Evolutionary conservation across 1,284 basidiomycete species (phyloP).

Genomic region (Crucibulum parvulum): DNA sequence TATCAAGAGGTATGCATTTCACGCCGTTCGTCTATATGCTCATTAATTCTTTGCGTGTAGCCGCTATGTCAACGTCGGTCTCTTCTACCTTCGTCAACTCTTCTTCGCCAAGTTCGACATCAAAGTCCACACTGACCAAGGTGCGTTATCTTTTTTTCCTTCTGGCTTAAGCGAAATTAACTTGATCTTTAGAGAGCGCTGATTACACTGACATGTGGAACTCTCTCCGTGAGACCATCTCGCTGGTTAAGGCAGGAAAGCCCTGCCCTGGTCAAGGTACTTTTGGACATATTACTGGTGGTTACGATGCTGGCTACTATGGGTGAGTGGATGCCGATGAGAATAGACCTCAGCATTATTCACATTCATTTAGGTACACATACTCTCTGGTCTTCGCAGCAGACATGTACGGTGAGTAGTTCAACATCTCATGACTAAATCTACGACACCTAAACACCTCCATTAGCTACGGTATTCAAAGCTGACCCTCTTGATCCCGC

Average conservation of each 20-base stretch:
- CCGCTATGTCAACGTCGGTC: conserved; percentile 81
- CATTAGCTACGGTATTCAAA: conserved; percentile 73
- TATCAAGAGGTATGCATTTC: conserved; percentile 72
- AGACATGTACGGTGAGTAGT: conserved; percentile 72
- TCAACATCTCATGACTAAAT: not conserved
- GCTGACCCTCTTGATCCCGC: conserved; percentile 73
- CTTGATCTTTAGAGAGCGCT: conserved; percentile 47
- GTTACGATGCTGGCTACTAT: conserved; percentile 85
- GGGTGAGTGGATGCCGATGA: conserved; percentile 46
- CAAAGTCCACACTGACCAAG: conserved; percentile 75
- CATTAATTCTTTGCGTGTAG: conserved; percentile 36
- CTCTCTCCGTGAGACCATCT: conserved; percentile 68
- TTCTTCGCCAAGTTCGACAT: conserved; percentile 86
- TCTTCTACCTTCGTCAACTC: conserved; percentile 82
- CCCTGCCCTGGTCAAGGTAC: conserved; percentile 72
- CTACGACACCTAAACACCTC: not conserved
- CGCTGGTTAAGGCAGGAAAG: conserved; percentile 68
- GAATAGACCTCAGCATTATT: not conserved
- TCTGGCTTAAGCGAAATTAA: not conserved
- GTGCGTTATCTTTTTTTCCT: conserved; percentile 31
- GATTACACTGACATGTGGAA: conserved; percentile 84
- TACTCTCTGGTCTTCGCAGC: conserved; percentile 80
- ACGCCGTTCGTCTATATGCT: not conserved
- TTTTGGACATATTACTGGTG: conserved; percentile 77
- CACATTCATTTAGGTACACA: conserved; percentile 51